phyloP scores from a whole-genome alignment of 2,329 filamentous ascomycete genomes.

The Diaporthe destruens region DNA sequence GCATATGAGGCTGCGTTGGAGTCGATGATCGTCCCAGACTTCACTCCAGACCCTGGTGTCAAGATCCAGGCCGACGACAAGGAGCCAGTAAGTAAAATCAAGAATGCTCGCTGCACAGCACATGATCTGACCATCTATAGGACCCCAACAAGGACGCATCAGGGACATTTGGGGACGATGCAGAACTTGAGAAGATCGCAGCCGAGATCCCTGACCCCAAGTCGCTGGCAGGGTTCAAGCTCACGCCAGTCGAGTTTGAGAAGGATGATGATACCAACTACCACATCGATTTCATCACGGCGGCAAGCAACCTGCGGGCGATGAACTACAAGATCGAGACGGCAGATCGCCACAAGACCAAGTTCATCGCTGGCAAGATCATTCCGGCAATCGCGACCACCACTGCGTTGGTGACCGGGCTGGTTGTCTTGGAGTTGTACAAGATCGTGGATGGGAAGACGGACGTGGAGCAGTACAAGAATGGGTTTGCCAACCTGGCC shows the following conservation, averaged over 20 bases:
- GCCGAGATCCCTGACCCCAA: conserved; percentile 82
- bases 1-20: conserved; percentile 86
- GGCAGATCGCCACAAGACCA: conserved; percentile 96
- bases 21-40: conserved; percentile 95
- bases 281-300: conserved; percentile 99
- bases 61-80: conserved; percentile 98
- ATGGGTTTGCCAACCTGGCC: conserved; percentile 96
- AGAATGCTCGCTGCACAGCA: not conserved
- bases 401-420: conserved; percentile 92
- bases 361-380: conserved; percentile 99
- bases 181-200: conserved; percentile 80
- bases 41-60: conserved; percentile 87
- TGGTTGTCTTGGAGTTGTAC: conserved; percentile 93
- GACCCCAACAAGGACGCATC: conserved; percentile 81
- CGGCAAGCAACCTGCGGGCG: conserved; percentile 94
- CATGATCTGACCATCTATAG: conserved; percentile 49
- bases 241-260: conserved; percentile 92
- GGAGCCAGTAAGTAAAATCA: conserved; percentile 74
- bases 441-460: conserved; percentile 96
- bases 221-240: conserved; percentile 86
- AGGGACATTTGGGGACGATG: conserved; percentile 75
- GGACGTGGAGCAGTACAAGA: conserved; percentile 99
- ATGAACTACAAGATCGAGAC: conserved; percentile 97
- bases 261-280: conserved; percentile 98
- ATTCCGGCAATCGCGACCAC: conserved; percentile 99